Conservation (phyloP, 345 rosid genomes). For the sweet orange (Citrus sinensis) region DVS_A1.0 CM039164.1:24226501-24227000, state of each 20-base stretch:
- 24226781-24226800: constrained; percentile 10
- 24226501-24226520: constrained; percentile 86
- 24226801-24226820: neutral
- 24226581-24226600: constrained; percentile 83
- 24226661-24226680: constrained; percentile 80
- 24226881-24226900: neutral
- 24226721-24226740: constrained; percentile 79
- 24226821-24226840: neutral
- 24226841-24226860: neutral
- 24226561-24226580: neutral
- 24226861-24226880: neutral
- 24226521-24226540: constrained; percentile 96
- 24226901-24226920: neutral
- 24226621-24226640: constrained; percentile 74
- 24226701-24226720: constrained; percentile 92
- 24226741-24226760: constrained; percentile 86
- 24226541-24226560: constrained; percentile 7
- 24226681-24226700: constrained; percentile 74
- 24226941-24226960: neutral
- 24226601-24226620: constrained; percentile 61
- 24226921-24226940: neutral
- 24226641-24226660: constrained; percentile 92
- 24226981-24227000: neutral
- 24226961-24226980: neutral
- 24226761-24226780: constrained; percentile 87